Percentiles rank a stretch among this genome's conserved stretches.
Conservation (phyloP, 495 filamentous ascomycete genomes). For the Penicillium steckii region DNA sequence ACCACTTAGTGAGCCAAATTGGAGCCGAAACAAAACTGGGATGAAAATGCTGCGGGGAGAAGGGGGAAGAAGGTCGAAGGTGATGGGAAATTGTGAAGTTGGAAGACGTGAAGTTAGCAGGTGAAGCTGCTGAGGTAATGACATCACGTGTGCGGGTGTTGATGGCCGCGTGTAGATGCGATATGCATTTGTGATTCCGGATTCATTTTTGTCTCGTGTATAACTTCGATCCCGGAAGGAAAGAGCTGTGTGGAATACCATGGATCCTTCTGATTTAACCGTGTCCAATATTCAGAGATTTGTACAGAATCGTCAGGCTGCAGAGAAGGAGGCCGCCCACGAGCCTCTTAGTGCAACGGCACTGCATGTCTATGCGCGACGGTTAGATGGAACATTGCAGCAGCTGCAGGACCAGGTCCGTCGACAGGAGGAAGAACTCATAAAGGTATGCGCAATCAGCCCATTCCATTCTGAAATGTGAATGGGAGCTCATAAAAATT, state of each 20-base stretch:
- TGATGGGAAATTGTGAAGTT: conserved; percentile 3
- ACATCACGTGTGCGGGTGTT: conserved; percentile 16
- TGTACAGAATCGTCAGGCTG: conserved; percentile 34
- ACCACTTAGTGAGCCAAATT: conserved; percentile 3
- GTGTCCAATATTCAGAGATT: conserved; percentile 41
- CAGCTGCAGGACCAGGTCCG: conserved; percentile 63
- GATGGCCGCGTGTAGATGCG: neutral
- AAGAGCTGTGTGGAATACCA: conserved; percentile 9
- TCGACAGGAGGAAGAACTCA: conserved; percentile 62
- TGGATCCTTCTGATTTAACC: conserved; percentile 33
- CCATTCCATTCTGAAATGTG: neutral
- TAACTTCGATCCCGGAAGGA: neutral
- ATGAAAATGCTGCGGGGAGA: neutral
- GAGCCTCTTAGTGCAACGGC: conserved; percentile 33
- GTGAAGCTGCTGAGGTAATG: conserved; percentile 11
- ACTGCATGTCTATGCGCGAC: conserved; percentile 41
- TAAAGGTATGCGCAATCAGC: conserved; percentile 35
- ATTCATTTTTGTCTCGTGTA: neutral
- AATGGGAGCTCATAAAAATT: conserved; percentile 9
- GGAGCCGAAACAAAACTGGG: neutral
- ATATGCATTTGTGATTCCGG: neutral
- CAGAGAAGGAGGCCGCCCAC: conserved; percentile 32
- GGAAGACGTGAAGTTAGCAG: conserved; percentile 3
- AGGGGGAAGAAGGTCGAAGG: conserved; percentile 1
- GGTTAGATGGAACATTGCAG: conserved; percentile 62